Evolutionary conservation across 352 stramenopile genomes (phyloP).

Genomic region (Pythium apleroticum): DNA sequence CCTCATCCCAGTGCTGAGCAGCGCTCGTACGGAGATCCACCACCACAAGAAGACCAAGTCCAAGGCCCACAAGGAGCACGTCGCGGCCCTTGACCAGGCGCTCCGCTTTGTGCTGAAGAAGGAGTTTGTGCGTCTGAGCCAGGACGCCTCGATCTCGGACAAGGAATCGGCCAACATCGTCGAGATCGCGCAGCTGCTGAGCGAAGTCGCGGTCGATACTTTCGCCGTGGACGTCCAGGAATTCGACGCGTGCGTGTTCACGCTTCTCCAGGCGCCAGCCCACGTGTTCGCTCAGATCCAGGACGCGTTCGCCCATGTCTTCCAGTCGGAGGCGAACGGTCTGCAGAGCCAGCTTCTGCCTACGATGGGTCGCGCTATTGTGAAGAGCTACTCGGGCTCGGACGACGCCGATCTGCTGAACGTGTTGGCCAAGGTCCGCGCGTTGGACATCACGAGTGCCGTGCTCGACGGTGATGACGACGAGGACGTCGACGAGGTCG

Average conservation of each 20-base stretch:
- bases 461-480: slow-evolving; percentile 54
- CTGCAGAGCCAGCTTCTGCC: slow-evolving; percentile 57
- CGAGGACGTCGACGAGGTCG: slow-evolving; percentile 36
- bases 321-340: slow-evolving; percentile 33
- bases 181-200: slow-evolving; percentile 51
- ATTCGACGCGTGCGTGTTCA: slow-evolving; percentile 64
- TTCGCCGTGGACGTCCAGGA: slow-evolving; percentile 45
- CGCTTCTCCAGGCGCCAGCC: slow-evolving; percentile 60
- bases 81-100: slow-evolving; percentile 40
- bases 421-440: slow-evolving; percentile 56
- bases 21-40: slow-evolving; percentile 34
- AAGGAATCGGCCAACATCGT: slow-evolving; percentile 17
- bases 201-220: slow-evolving; percentile 38
- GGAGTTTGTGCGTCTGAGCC: slow-evolving; percentile 63
- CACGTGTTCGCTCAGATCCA: slow-evolving; percentile 69
- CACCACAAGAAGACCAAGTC: slow-evolving; percentile 36
- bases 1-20: slow-evolving; percentile 55
- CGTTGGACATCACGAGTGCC: slow-evolving; percentile 66
- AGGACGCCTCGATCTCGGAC: slow-evolving; percentile 20
- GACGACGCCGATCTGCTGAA: slow-evolving; percentile 40
- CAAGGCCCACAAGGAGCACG: slow-evolving; percentile 45
- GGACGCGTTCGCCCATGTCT: slow-evolving; percentile 47
- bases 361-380: slow-evolving; percentile 56
- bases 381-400: slow-evolving; percentile 23
- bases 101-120: slow-evolving; percentile 64